Percentiles rank a stretch among this genome's conserved stretches.
Evolutionary conservation across 2,329 filamentous ascomycete species (phyloP).

Genomic region (Sporothrix schenckii): DNA sequence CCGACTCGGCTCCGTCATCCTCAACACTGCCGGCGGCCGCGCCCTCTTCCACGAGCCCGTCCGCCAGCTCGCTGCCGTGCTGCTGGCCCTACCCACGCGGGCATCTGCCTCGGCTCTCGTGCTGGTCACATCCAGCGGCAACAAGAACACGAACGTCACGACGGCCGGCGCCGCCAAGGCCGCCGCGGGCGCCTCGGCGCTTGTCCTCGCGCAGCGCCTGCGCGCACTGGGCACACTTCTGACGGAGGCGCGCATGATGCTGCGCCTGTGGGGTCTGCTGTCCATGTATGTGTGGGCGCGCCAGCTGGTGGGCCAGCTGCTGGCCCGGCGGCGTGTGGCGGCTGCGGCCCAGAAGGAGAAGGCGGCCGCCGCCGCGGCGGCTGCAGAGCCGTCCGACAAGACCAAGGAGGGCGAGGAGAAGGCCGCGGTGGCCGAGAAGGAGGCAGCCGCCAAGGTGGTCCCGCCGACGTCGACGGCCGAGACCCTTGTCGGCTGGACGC

Average conservation of each 20-base stretch:
- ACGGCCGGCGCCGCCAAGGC: conserved; percentile 35
- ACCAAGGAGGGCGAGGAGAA: not conserved
- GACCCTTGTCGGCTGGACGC: conserved; percentile 62
- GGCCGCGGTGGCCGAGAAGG: conserved; percentile 48
- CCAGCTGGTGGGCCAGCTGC: conserved; percentile 46
- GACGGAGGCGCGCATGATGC: conserved; percentile 71
- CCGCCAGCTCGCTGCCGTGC: conserved; percentile 56
- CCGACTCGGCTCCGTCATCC: conserved; percentile 56
- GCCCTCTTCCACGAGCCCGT: conserved; percentile 57
- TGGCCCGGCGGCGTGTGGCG: conserved; percentile 48
- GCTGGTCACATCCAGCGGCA: conserved; percentile 39
- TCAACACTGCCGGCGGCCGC: conserved; percentile 58
- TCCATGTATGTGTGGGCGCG: conserved; percentile 71
- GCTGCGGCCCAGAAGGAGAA: conserved; percentile 36
- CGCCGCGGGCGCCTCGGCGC: conserved; percentile 48
- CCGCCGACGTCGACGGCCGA: conserved; percentile 49
- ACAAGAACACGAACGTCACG: not conserved
- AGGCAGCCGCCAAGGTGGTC: conserved; percentile 51
- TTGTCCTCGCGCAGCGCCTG: conserved; percentile 57
- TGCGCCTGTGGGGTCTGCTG: conserved; percentile 75
- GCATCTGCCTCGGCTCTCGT: conserved; percentile 47
- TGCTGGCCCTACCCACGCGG: conserved; percentile 55
- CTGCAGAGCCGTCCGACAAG: conserved; percentile 45
- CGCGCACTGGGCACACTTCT: conserved; percentile 66
- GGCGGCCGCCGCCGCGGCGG: conserved; percentile 41